phyloP scores from a whole-genome alignment of 371 early-diverging fungal genomes.

The Lichtheimia ornata region DNA sequence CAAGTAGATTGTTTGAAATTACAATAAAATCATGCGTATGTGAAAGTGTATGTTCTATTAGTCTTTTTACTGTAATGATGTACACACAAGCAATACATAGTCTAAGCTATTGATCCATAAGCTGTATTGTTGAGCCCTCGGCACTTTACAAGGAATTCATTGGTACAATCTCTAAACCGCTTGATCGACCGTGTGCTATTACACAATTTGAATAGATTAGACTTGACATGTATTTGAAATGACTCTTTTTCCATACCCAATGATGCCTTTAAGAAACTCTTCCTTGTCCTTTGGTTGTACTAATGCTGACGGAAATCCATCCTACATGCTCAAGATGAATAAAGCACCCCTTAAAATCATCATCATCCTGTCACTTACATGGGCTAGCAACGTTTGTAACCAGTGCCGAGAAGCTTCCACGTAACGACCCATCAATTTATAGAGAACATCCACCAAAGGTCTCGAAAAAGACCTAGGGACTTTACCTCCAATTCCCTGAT shows the following conservation, averaged over 20 bases:
- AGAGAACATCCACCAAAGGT: slow-evolving; percentile 63
- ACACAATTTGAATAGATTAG: not conserved
- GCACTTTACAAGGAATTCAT: slow-evolving; percentile 62
- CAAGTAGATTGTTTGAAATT: slow-evolving; percentile 51
- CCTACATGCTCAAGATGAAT: slow-evolving; percentile 27
- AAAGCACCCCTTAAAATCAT: too few relatives aligned
- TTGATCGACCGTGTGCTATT: slow-evolving; percentile 60
- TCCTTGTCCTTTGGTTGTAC: slow-evolving; percentile 59
- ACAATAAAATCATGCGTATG: slow-evolving; percentile 12
- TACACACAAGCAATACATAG: too few relatives aligned
- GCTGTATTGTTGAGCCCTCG: slow-evolving; percentile 59
- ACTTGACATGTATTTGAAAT: not conserved
- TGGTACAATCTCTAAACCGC: slow-evolving; percentile 56
- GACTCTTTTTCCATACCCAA: slow-evolving; percentile 42
- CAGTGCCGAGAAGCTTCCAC: slow-evolving; percentile 53
- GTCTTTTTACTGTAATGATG: too few relatives aligned
- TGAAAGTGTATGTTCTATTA: too few relatives aligned
- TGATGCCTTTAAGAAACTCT: slow-evolving; percentile 57
- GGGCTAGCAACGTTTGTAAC: slow-evolving; percentile 57
- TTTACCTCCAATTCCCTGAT: slow-evolving; percentile 69
- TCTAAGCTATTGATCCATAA: slow-evolving; percentile 13
- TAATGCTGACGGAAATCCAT: slow-evolving; percentile 65
- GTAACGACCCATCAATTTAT: slow-evolving; percentile 61
- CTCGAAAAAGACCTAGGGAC: slow-evolving; percentile 72
- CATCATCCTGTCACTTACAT: slow-evolving; percentile 29